Conservation (phyloP, 108 stramenopile genomes). For the Cyclotella choctawhatcheeana region DNA sequence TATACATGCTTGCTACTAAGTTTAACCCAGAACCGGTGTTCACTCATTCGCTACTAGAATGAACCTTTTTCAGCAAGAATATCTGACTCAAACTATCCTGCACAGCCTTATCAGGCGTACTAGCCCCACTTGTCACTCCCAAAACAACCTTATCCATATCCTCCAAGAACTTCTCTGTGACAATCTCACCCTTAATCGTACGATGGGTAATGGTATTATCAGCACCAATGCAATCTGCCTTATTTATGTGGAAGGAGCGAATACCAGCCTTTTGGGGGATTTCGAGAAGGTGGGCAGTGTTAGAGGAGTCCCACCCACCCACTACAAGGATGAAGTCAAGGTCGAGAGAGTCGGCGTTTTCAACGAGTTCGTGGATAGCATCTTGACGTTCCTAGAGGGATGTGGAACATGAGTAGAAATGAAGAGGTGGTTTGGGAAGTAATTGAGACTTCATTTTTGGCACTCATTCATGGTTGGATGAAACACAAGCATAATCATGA, state of each 20-base stretch:
- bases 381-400: constrained; percentile 92
- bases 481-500: not conserved
- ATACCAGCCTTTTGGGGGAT: constrained; percentile 86
- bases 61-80: constrained; percentile 82
- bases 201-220: constrained; percentile 92
- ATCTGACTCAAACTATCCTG: constrained; percentile 87
- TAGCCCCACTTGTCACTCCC: constrained; percentile 97
- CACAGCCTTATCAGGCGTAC: constrained; percentile 90
- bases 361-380: constrained; percentile 91
- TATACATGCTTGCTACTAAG: no score
- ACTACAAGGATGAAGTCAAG: constrained; percentile 96
- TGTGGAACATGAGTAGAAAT: not conserved
- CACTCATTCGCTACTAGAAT: no score
- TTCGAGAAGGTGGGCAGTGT: constrained; percentile 95
- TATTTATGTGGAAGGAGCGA: constrained; percentile 93
- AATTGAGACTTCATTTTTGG: no score
- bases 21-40: no score
- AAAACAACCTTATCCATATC: constrained; percentile 68
- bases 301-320: constrained; percentile 97
- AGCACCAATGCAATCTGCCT: constrained; percentile 85
- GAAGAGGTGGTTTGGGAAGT: no score
- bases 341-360: constrained; percentile 62
- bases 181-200: constrained; percentile 82
- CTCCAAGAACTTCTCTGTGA: constrained; percentile 81
- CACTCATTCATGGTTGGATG: not conserved